A percentile compares a stretch with the other conserved stretches of the same genome.
Evolutionary conservation across 164 flowering plant genomes (phyloP).

Genomic region (Chloranthus sessilifolius): DNA sequence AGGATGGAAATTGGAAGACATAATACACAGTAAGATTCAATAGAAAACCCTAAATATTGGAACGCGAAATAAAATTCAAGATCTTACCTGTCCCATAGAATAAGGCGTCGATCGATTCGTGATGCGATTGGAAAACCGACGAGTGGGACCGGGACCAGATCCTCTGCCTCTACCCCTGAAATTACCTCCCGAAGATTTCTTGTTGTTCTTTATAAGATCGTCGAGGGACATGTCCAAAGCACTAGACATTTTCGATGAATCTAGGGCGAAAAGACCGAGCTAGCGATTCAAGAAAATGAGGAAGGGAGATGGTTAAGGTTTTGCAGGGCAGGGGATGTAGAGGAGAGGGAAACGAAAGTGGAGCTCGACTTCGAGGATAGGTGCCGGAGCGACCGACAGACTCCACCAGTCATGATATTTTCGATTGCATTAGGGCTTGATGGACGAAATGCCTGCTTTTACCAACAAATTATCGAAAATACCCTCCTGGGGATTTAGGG

Average conservation of each 20-base stretch:
- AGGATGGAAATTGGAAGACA: background rate
- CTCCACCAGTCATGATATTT: too few species aligned
- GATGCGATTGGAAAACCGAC: conserved; percentile 56
- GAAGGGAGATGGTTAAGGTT: background rate
- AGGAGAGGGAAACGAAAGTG: background rate
- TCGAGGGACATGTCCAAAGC: conserved; percentile 78
- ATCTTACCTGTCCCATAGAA: conserved; percentile 43
- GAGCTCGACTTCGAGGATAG: too few species aligned
- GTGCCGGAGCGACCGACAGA: too few species aligned
- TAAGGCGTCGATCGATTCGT: conserved; percentile 65
- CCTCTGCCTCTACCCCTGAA: conserved; percentile 39
- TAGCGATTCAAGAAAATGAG: background rate
- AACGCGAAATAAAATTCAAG: too few species aligned
- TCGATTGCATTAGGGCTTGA: too few species aligned
- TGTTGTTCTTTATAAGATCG: conserved; percentile 78
- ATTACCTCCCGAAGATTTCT: conserved; percentile 39
- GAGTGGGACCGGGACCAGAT: conserved; percentile 54
- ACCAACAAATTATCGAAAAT: too few species aligned
- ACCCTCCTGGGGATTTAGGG: too few species aligned
- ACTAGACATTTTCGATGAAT: conserved; percentile 37
- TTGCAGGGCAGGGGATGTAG: background rate
- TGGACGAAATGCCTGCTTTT: too few species aligned
- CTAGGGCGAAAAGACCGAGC: too few species aligned
- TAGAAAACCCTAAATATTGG: too few species aligned
- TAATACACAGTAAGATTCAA: background rate